Conservation (phyloP, 768 basidiomycete species). For the Chalciporus chontae region DNA sequence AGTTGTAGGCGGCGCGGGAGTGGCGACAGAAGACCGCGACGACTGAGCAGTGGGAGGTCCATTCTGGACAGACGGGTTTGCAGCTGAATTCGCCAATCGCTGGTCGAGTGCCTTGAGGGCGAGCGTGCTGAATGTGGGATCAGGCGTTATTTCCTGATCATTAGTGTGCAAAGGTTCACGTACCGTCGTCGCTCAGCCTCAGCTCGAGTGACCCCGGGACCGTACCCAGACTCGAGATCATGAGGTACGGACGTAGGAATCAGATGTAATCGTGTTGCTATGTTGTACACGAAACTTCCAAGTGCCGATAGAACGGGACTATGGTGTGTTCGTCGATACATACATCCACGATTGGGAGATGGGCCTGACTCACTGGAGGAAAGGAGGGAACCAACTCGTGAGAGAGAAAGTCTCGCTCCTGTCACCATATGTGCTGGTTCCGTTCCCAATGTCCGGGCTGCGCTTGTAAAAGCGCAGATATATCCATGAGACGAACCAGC, state of each 20-base stretch:
- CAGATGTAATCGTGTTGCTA: slow-evolving; percentile 68
- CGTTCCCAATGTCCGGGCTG: slow-evolving; percentile 62
- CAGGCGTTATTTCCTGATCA: not conserved
- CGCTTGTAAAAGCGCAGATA: slow-evolving; percentile 98
- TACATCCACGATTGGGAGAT: not conserved
- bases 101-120: slow-evolving; percentile 97
- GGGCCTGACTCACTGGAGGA: slow-evolving; percentile 70
- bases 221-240: slow-evolving; percentile 77
- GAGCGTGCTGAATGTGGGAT: slow-evolving; percentile 61
- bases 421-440: slow-evolving; percentile 80
- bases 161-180: slow-evolving; percentile 16
- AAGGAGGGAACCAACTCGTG: slow-evolving; percentile 94
- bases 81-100: slow-evolving; percentile 64
- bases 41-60: slow-evolving; percentile 28
- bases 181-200: slow-evolving; percentile 96
- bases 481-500: slow-evolving; percentile 96
- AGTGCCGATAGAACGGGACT: slow-evolving; percentile 71
- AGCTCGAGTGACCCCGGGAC: slow-evolving; percentile 84
- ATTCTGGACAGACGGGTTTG: slow-evolving; percentile 29
- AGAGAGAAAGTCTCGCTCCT: slow-evolving; percentile 95
- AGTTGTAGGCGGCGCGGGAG: slow-evolving; percentile 33
- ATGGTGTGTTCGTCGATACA: slow-evolving; percentile 1
- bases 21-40: slow-evolving; percentile 25
- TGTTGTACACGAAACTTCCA: slow-evolving; percentile 62
- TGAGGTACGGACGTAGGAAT: slow-evolving; percentile 55